phyloP scores from a whole-genome alignment of 495 filamentous ascomycete species.

The Recurvomyces mirabilis region DNA sequence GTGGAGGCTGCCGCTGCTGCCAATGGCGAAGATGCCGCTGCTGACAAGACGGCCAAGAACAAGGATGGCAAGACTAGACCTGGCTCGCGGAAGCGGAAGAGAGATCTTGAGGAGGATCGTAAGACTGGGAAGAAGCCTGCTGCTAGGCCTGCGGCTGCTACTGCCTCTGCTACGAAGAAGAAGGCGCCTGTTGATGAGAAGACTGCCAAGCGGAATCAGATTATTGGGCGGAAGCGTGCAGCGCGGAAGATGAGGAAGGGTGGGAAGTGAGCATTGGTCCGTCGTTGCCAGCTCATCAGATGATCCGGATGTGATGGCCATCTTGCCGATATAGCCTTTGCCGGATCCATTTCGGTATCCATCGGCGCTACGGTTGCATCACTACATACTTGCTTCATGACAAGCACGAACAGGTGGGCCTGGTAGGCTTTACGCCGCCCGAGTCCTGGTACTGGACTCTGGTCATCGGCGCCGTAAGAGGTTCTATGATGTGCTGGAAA shows the following conservation, averaged over 20 bases:
- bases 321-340: too few relatives aligned
- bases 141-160: too few relatives aligned
- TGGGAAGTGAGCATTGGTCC: conserved; percentile 2
- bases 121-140: neutral
- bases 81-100: conserved; percentile 8
- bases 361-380: too few relatives aligned
- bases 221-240: conserved; percentile 59
- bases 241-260: conserved; percentile 41
- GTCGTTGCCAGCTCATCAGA: too few relatives aligned
- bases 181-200: conserved; percentile 39
- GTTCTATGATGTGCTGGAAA: too few relatives aligned
- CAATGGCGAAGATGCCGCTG: neutral
- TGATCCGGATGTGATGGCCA: too few relatives aligned
- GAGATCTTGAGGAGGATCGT: neutral
- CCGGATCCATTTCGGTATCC: too few relatives aligned
- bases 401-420: too few relatives aligned
- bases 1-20: conserved; percentile 10
- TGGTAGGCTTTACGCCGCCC: too few relatives aligned
- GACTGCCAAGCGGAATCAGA: conserved; percentile 48
- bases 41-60: neutral
- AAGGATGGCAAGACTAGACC: neutral
- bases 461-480: too few relatives aligned
- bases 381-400: too few relatives aligned
- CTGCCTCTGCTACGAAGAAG: neutral
- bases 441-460: too few relatives aligned